Percentiles rank a stretch among this genome's conserved stretches.
These are phyloP conservation scores for Penicillium atrosanguineum DNA, from an alignment of 495 filamentous ascomycete genomes.

Conservation along the genomic window DNA sequence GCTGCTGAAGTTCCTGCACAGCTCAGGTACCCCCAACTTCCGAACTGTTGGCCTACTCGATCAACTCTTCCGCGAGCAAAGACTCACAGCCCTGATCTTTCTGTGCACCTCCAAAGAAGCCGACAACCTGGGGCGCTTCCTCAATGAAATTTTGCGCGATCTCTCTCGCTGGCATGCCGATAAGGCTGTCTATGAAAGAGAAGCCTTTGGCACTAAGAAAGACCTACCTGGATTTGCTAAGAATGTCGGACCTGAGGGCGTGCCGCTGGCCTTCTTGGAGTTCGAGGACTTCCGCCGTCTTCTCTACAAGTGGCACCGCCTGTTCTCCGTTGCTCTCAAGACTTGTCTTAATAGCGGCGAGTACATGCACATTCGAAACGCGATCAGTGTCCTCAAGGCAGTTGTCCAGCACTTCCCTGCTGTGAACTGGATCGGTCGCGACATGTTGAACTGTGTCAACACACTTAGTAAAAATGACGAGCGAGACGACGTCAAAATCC, in stretches of 20 bases:
- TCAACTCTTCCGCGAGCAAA: conserved; percentile 75
- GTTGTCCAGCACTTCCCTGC: conserved; percentile 78
- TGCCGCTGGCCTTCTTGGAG: conserved; percentile 64
- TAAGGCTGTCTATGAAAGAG: conserved; percentile 71
- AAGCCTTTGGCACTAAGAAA: conserved; percentile 64
- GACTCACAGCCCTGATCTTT: conserved; percentile 78
- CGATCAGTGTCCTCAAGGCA: conserved; percentile 84
- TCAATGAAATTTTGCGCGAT: conserved; percentile 75
- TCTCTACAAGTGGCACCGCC: conserved; percentile 85
- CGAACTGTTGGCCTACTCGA: conserved; percentile 81
- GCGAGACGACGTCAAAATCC: conserved; percentile 84
- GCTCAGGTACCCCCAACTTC: conserved; percentile 78
- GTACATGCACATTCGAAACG: conserved; percentile 98
- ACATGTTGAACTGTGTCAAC: conserved; percentile 66
- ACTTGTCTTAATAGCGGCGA: conserved; percentile 75
- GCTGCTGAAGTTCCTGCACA: conserved; percentile 83
- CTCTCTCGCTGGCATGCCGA: conserved; percentile 81
- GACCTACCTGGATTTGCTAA: conserved; percentile 69
- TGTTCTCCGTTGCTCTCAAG: conserved; percentile 71
- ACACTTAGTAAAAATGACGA: conserved; percentile 64
- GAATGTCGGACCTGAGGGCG: conserved; percentile 59
- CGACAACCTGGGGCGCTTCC: conserved; percentile 83
- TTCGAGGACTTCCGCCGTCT: conserved; percentile 84
- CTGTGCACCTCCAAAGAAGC: conserved; percentile 85
- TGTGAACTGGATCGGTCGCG: conserved; percentile 81